These are phyloP conservation scores for Penicillium mononematosum DNA, from an alignment of 495 filamentous ascomycete species.

Conservation along the genomic window DNA sequence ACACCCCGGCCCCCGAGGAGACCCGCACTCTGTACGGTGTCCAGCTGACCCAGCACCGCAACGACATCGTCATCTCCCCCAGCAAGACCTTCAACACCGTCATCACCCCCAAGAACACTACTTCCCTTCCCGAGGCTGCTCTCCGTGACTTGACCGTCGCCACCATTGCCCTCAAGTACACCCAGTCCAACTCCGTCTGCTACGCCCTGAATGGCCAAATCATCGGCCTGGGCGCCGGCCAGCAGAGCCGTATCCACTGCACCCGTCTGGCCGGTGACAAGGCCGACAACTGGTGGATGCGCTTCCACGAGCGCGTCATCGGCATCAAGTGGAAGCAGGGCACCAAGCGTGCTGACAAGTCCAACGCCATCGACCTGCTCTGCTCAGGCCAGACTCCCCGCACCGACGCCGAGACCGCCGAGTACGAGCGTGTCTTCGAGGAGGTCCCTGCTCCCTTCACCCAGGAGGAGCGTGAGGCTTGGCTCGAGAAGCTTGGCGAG, in stretches of 20 bases:
- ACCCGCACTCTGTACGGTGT: constrained; percentile 85
- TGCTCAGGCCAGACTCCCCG: constrained; percentile 83
- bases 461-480: constrained; percentile 75
- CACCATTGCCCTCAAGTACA: constrained; percentile 96
- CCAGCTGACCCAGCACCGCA: constrained; percentile 81
- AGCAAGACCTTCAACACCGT: constrained; percentile 77
- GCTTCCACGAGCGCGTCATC: constrained; percentile 86
- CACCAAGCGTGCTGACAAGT: constrained; percentile 93
- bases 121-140: constrained; percentile 72
- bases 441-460: constrained; percentile 85
- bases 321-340: constrained; percentile 95
- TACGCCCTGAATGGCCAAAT: constrained; percentile 94
- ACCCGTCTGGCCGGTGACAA: constrained; percentile 98
- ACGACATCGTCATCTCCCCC: constrained; percentile 82
- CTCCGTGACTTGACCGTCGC: constrained; percentile 89
- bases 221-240: constrained; percentile 90
- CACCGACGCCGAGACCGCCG: constrained; percentile 73
- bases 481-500: constrained; percentile 74
- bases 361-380: constrained; percentile 94
- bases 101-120: constrained; percentile 76
- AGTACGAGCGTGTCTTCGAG: constrained; percentile 87
- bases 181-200: constrained; percentile 97
- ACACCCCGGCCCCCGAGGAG: constrained; percentile 73
- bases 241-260: constrained; percentile 98
- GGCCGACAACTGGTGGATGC: constrained; percentile 99